phyloP scores from a whole-genome alignment of 2,329 filamentous ascomycete genomes.

The Sporothrix pallida region DNA sequence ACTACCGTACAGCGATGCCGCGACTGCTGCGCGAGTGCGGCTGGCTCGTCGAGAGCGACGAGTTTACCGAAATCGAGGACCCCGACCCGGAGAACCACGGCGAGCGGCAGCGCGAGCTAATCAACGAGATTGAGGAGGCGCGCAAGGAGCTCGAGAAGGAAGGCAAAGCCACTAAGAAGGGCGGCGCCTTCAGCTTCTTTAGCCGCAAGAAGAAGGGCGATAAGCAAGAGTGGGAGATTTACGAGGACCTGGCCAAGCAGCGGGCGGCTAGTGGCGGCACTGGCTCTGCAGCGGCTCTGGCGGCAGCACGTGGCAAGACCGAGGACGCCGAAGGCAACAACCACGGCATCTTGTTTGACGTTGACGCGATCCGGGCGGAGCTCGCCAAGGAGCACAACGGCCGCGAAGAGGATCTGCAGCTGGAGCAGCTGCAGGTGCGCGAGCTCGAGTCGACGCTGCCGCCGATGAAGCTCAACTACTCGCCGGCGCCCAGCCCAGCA shows the following conservation, averaged over 20 bases:
- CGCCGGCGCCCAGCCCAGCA: conserved; percentile 34
- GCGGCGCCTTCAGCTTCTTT: conserved; percentile 74
- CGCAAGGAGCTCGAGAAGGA: conserved; percentile 84
- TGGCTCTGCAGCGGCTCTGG: conserved; percentile 29
- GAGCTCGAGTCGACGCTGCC: conserved; percentile 88
- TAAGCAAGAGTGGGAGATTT: conserved; percentile 93
- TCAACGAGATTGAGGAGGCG: conserved; percentile 95
- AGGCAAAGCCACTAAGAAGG: conserved; percentile 63
- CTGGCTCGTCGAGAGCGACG: conserved; percentile 89
- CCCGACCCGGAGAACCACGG: conserved; percentile 93
- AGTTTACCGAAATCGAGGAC: conserved; percentile 96
- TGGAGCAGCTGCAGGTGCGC: conserved; percentile 64
- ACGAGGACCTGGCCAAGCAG: conserved; percentile 65
- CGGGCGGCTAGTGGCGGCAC: neutral
- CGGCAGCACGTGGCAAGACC: conserved; percentile 45
- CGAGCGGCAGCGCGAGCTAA: conserved; percentile 86
- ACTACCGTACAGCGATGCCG: conserved; percentile 92
- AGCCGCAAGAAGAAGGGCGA: conserved; percentile 78
- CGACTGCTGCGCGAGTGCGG: conserved; percentile 83
- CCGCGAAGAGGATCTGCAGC: conserved; percentile 41
- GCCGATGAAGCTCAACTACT: conserved; percentile 79
- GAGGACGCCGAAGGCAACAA: conserved; percentile 60
- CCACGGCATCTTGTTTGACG: conserved; percentile 81
- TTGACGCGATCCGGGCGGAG: conserved; percentile 90
- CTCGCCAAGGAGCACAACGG: conserved; percentile 70